phyloP scores from a whole-genome alignment of 1,284 basidiomycete genomes.

The Athelia sp. region DNA sequence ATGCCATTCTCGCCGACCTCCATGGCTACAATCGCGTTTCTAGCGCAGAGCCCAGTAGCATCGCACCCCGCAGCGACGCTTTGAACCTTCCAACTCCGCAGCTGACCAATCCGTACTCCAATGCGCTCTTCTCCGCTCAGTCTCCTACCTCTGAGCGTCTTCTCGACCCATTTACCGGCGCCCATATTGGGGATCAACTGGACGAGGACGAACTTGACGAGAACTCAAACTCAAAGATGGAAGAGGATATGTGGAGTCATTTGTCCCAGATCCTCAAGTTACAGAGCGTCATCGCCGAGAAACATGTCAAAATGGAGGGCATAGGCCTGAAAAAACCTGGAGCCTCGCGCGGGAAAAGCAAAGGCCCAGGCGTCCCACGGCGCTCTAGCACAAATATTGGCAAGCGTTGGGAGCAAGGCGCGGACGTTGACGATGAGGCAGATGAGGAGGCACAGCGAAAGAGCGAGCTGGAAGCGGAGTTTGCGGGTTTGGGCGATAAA shows the following conservation, averaged over 20 bases:
- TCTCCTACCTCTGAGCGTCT: slow-evolving; percentile 25
- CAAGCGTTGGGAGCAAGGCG: slow-evolving; percentile 23
- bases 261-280: slow-evolving; percentile 60
- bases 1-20: slow-evolving; percentile 49
- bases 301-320: slow-evolving; percentile 72
- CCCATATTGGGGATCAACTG: slow-evolving; percentile 30
- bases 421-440: slow-evolving; percentile 38
- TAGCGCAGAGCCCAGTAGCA: background rate
- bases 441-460: slow-evolving; percentile 42
- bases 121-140: slow-evolving; percentile 11
- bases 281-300: slow-evolving; percentile 62
- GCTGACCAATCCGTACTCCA: slow-evolving; percentile 11
- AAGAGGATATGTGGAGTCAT: slow-evolving; percentile 59
- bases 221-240: slow-evolving; percentile 29
- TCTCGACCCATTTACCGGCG: slow-evolving; percentile 49
- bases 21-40: slow-evolving; percentile 20
- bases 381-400: slow-evolving; percentile 20
- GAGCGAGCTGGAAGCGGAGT: slow-evolving; percentile 55
- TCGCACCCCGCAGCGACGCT: slow-evolving; percentile 14
- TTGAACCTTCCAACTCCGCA: slow-evolving; percentile 14
- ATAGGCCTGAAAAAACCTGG: slow-evolving; percentile 34
- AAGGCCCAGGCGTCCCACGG: slow-evolving; percentile 18
- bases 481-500: slow-evolving; percentile 56
- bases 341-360: slow-evolving; percentile 27
- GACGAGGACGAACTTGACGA: slow-evolving; percentile 16